A percentile compares a stretch with the other conserved stretches of the same genome.
Conservation (phyloP, 2,329 filamentous ascomycete genomes). For the Magnaporthales sp. region DNA sequence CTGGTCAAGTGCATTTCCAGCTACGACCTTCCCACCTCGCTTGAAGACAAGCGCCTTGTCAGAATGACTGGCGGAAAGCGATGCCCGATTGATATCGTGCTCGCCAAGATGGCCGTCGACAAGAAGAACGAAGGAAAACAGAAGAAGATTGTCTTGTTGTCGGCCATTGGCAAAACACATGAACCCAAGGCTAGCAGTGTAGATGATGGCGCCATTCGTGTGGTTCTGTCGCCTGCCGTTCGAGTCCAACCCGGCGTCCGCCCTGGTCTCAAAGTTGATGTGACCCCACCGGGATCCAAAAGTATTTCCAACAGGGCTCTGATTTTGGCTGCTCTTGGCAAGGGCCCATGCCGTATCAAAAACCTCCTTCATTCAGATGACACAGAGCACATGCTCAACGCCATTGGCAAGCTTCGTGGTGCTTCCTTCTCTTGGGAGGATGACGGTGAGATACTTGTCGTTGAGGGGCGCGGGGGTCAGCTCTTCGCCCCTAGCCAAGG, state of each 20-base stretch:
- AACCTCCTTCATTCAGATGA: constrained; percentile 96
- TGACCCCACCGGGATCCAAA: constrained; percentile 90
- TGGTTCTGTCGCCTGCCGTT: constrained; percentile 74
- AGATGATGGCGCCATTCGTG: constrained; percentile 73
- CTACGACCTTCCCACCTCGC: constrained; percentile 79
- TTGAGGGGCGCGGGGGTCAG: constrained; percentile 83
- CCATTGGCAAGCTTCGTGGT: constrained; percentile 75
- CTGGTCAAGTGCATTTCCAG: constrained; percentile 90
- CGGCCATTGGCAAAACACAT: constrained; percentile 78
- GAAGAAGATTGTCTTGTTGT: constrained; percentile 92
- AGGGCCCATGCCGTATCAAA: constrained; percentile 77
- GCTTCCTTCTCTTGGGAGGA: constrained; percentile 92
- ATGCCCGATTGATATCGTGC: constrained; percentile 76
- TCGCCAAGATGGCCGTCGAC: constrained; percentile 93
- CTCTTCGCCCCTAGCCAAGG: constrained; percentile 61
- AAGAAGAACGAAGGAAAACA: constrained; percentile 96
- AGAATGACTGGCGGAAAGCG: constrained; percentile 78
- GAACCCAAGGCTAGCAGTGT: constrained; percentile 86
- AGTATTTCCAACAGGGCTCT: constrained; percentile 95
- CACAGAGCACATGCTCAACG: constrained; percentile 93
- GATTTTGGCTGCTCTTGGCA: constrained; percentile 83
- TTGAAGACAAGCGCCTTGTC: constrained; percentile 74
- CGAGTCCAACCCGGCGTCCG: constrained; percentile 66
- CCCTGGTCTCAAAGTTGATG: constrained; percentile 53
- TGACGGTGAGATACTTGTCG: constrained; percentile 80